A percentile compares a stretch with the other conserved stretches of the same genome.
Evolutionary conservation across 1,284 basidiomycete genomes (phyloP).

Genomic region (Malassezia slooffiae): DNA sequence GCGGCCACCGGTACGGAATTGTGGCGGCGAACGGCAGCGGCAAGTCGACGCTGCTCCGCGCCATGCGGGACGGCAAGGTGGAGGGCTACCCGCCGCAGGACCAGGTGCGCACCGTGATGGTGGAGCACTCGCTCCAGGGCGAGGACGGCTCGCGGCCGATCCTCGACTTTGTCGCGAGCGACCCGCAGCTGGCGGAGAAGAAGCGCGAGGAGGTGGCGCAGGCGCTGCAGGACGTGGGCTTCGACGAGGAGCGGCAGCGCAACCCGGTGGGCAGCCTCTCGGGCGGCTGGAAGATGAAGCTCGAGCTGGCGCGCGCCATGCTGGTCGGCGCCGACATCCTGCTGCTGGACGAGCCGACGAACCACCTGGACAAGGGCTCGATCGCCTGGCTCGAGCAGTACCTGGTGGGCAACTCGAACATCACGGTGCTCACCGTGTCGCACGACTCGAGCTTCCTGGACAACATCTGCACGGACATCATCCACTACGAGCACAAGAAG

Average conservation of each 20-base stretch:
- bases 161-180: slow-evolving; percentile 75
- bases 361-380: slow-evolving; percentile 62
- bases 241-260: slow-evolving; percentile 72
- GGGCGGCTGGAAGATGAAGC: slow-evolving; percentile 98
- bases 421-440: slow-evolving; percentile 85
- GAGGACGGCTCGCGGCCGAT: slow-evolving; percentile 72
- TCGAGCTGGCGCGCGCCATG: slow-evolving; percentile 58
- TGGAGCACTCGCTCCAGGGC: slow-evolving; percentile 87
- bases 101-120: slow-evolving; percentile 79
- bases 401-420: slow-evolving; percentile 47
- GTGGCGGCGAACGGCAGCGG: slow-evolving; percentile 90
- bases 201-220: slow-evolving; percentile 30
- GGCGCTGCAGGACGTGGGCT: slow-evolving; percentile 53
- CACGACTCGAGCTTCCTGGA: slow-evolving; percentile 98
- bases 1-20: slow-evolving; percentile 80
- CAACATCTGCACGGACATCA: slow-evolving; percentile 92
- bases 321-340: slow-evolving; percentile 64
- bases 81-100: slow-evolving; percentile 89
- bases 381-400: slow-evolving; percentile 91
- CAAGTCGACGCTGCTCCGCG: slow-evolving; percentile 92
- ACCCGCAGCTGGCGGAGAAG: slow-evolving; percentile 50
- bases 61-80: slow-evolving; percentile 80
- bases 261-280: slow-evolving; percentile 81
- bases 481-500: slow-evolving; percentile 95
- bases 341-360: slow-evolving; percentile 83